Evolutionary conservation across 1,139 yeast species (phyloP).

Genomic region (Taphrina betulina): DNA sequence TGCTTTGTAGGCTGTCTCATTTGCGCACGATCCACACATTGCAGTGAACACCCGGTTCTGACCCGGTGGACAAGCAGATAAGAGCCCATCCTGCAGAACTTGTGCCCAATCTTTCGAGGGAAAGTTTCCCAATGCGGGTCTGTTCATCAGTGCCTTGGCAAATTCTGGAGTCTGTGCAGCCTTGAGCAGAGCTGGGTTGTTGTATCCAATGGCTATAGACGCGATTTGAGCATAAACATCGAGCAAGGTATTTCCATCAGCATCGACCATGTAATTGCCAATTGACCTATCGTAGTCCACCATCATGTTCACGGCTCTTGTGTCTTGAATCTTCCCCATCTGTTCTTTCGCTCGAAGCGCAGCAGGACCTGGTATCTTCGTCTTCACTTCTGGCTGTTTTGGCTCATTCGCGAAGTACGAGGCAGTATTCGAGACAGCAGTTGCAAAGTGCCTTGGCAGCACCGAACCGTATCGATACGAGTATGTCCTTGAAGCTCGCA

Average conservation of each 20-base stretch:
- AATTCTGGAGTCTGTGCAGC: conserved; percentile 64
- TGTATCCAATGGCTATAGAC: conserved; percentile 75
- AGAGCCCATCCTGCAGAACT: conserved; percentile 56
- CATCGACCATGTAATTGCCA: conserved; percentile 72
- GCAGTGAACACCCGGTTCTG: conserved; percentile 70
- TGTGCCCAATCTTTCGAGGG: conserved; percentile 63
- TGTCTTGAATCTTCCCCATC: conserved; percentile 59
- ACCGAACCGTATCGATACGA: too few species aligned
- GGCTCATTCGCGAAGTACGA: conserved; percentile 61
- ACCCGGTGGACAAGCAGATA: conserved; percentile 70
- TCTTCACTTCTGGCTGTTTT: conserved; percentile 54
- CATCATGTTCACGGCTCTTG: conserved; percentile 65
- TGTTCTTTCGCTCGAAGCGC: conserved; percentile 51
- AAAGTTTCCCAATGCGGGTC: conserved; percentile 77
- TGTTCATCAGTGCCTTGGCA: conserved; percentile 66
- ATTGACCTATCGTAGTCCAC: conserved; percentile 66
- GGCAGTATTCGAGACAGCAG: conserved; percentile 15
- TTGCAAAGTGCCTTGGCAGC: conserved; percentile 1
- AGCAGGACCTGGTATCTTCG: conserved; percentile 66
- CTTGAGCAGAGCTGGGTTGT: conserved; percentile 65
- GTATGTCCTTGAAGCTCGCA: too few species aligned
- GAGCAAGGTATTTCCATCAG: conserved; percentile 64
- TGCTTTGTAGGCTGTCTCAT: conserved; percentile 81
- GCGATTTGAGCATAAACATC: conserved; percentile 79
- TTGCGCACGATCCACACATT: conserved; percentile 79